Conservation (phyloP, 805 yeast genomes). For the Candida vaughaniae region DNA sequence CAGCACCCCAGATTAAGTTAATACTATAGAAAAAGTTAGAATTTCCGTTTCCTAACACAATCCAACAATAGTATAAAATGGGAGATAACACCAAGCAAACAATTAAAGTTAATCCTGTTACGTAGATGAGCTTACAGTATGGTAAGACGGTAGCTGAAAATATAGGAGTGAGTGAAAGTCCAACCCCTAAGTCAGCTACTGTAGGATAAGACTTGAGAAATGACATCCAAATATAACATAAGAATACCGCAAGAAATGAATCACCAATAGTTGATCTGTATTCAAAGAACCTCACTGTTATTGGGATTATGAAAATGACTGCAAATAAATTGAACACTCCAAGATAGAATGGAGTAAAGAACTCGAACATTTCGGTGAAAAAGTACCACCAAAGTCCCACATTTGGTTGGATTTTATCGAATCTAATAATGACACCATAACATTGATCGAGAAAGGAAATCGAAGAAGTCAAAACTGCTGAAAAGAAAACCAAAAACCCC, state of each 20-base stretch:
- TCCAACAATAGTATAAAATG: slow-evolving; percentile 91
- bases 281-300: slow-evolving; percentile 63
- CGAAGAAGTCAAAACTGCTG: slow-evolving; percentile 27
- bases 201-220: slow-evolving; percentile 86
- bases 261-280: slow-evolving; percentile 31
- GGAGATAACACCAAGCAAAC: slow-evolving; percentile 70
- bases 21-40: slow-evolving; percentile 96
- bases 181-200: slow-evolving; percentile 65
- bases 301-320: slow-evolving; percentile 65
- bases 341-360: slow-evolving; percentile 78
- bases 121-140: slow-evolving; percentile 46
- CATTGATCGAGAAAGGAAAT: slow-evolving; percentile 26
- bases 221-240: slow-evolving; percentile 44
- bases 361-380: slow-evolving; percentile 92
- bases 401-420: slow-evolving; percentile 80
- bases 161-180: slow-evolving; percentile 35
- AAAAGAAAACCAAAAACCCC: slow-evolving; percentile 22
- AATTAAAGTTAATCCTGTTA: slow-evolving; percentile 47
- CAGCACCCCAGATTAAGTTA: slow-evolving; percentile 73
- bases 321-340: slow-evolving; percentile 80
- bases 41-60: slow-evolving; percentile 90
- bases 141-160: slow-evolving; percentile 49
- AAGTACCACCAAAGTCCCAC: slow-evolving; percentile 98
- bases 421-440: slow-evolving; percentile 58
- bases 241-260: slow-evolving; percentile 55